Evolutionary conservation across 495 filamentous ascomycete genomes (phyloP).

Genomic region (Hypomontagnella monticulosa): DNA sequence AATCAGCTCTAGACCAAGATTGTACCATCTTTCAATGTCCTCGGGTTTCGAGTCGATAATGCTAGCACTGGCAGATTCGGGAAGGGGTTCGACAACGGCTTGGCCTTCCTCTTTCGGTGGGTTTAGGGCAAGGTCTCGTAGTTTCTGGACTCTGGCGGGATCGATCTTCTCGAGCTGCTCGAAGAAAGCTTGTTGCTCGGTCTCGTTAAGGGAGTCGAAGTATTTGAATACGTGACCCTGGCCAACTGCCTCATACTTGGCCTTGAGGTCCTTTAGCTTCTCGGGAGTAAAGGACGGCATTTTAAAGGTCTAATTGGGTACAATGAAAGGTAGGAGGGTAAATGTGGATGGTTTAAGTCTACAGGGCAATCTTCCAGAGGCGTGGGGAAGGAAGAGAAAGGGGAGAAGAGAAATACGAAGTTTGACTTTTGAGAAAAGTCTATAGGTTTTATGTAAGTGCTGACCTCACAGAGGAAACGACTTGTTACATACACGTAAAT

Average conservation of each 20-base stretch:
- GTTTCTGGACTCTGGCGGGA: conserved; percentile 81
- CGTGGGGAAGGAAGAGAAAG: too few relatives aligned
- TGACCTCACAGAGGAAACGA: too few relatives aligned
- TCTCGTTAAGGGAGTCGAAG: conserved; percentile 76
- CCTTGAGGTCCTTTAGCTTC: conserved; percentile 76
- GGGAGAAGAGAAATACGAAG: too few relatives aligned
- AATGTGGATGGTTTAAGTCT: background rate
- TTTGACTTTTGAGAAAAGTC: too few relatives aligned
- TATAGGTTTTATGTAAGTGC: too few relatives aligned
- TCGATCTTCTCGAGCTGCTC: conserved; percentile 84
- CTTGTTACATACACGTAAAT: too few relatives aligned
- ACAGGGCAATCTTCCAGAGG: too few relatives aligned
- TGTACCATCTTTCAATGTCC: conserved; percentile 85
- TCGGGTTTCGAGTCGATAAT: conserved; percentile 87
- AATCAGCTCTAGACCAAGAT: conserved; percentile 84
- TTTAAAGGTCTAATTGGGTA: background rate
- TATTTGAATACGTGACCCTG: conserved; percentile 95
- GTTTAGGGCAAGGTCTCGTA: conserved; percentile 82
- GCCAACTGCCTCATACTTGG: conserved; percentile 78
- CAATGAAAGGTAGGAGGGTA: background rate
- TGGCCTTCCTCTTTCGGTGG: conserved; percentile 69
- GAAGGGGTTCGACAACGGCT: conserved; percentile 84
- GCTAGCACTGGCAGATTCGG: conserved; percentile 86
- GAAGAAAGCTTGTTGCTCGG: conserved; percentile 82
- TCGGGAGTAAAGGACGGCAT: conserved; percentile 72